Evolutionary conservation across 192 early-diverging fungal genomes (phyloP).

Genomic region (Helicostylum pulchrum): DNA sequence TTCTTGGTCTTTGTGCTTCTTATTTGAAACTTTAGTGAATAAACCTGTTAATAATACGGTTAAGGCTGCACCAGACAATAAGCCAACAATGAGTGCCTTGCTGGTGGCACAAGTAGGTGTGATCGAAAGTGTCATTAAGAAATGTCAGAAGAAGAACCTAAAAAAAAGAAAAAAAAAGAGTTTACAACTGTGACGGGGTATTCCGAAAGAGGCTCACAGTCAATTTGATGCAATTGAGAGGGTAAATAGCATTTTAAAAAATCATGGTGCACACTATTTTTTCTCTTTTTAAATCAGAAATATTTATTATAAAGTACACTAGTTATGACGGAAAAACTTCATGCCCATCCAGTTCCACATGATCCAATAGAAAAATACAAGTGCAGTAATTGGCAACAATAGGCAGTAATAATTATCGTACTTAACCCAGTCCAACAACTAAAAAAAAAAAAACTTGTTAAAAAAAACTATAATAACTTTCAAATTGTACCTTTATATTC

Average conservation of each 20-base stretch:
- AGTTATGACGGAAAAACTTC: constrained; percentile 89
- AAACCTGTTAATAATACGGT: constrained; percentile 5
- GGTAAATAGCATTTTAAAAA: too few relatives aligned
- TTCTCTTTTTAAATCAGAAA: too few relatives aligned
- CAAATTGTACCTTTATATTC: constrained; percentile 47
- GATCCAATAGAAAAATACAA: constrained; percentile 71
- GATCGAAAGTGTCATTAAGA: too few relatives aligned
- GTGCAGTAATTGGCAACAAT: constrained; percentile 75
- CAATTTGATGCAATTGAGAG: too few relatives aligned
- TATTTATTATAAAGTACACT: too few relatives aligned
- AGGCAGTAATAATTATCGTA: constrained; percentile 80
- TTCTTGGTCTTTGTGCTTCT: not conserved
- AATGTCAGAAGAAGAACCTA: too few relatives aligned
- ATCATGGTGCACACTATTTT: too few relatives aligned
- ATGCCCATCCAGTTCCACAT: constrained; percentile 95
- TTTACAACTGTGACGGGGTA: too few relatives aligned
- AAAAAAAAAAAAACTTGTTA: not conserved
- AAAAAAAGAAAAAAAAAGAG: too few relatives aligned
- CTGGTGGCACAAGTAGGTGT: not conserved
- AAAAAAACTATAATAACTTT: too few relatives aligned
- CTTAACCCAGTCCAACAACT: constrained; percentile 69
- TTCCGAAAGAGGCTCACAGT: too few relatives aligned
- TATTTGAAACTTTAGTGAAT: not conserved
- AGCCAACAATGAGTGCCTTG: constrained; percentile 5
- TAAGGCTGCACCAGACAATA: constrained; percentile 2